Evolutionary conservation across 208 protist genomes (phyloP).

Genomic region (Trypanosoma rangeli): DNA sequence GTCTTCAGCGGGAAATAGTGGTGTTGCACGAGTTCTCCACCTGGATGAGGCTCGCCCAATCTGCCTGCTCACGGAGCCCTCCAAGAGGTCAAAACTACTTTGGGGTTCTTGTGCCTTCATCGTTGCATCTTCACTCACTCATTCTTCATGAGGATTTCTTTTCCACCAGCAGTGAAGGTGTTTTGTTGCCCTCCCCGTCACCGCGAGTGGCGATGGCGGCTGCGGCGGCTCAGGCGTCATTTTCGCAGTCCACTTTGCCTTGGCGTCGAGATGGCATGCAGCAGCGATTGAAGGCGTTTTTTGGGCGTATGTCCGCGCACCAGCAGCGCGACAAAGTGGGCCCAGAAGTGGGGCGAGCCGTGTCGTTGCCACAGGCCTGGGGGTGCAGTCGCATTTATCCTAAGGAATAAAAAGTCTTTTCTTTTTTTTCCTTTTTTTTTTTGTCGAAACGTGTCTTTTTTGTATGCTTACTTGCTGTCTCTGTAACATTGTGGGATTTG

Average conservation of each 20-base stretch:
- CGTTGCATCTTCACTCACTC: background rate
- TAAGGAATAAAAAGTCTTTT: background rate
- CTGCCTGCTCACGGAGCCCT: background rate
- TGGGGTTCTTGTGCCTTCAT: background rate
- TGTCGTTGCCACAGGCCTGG: background rate
- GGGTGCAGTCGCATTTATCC: background rate
- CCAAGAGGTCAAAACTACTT: background rate
- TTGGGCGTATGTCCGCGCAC: background rate
- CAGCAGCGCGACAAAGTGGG: background rate
- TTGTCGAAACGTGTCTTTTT: background rate
- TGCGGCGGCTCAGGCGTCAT: background rate
- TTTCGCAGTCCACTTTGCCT: background rate
- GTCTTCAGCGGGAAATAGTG: background rate
- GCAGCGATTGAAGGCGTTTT: constrained; percentile 6
- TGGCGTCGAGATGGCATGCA: constrained; percentile 1
- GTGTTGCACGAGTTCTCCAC: background rate
- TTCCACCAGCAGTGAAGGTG: background rate
- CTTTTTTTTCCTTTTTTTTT: constrained; percentile 25
- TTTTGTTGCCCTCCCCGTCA: background rate
- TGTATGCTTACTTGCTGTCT: background rate
- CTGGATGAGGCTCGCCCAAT: background rate
- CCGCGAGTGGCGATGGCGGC: background rate
- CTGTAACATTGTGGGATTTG: background rate
- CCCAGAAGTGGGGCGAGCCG: background rate
- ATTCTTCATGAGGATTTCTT: no score